Base-by-base conservation (phyloP, 2,329 filamentous ascomycete species). In the Neoscytalidium dimidiatum region DNA sequence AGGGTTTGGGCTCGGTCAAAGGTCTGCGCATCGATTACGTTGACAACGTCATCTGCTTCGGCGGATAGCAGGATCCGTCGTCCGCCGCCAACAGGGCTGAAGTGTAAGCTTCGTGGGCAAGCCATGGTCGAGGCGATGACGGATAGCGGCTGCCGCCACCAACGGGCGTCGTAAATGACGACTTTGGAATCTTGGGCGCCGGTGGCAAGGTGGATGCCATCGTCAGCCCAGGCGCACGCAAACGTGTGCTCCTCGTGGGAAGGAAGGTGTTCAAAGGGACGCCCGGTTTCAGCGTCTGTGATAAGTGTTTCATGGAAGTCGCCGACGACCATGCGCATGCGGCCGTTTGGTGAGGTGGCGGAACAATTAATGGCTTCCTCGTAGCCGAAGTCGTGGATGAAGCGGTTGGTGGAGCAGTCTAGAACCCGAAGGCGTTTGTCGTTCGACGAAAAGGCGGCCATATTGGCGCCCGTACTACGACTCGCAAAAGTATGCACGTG, bases 151-250 rank as follows among this genome's bases (percentile, higher is more conserved):
- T 83, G 79, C 49, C 78, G 82, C 88, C 90, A 92, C 62, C 85
- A 87, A 8, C 91, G 85, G 7, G 90, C 89, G 73, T 94, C 91
- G 88, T 90, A 94, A 56, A 94, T 86, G 68, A 88, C 87, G 69
- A 94, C 83, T 29, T 83, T 84, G 73, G 85, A 89, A 75, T 94
- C 91, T 75, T 94, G 91, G 67, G 89, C 90, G 23, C 88, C 91
- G 0, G 91, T 94, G 13, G 91, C 91, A 21, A 94, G 84, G 13
- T 88, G 89, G 79, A 88, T 88, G 33, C 90, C 91, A 72, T 94
- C 89, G 62, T 90, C 87, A 19, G 90, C 89, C 91, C 91, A 94
- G 69, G 90, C 91, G 71, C 90, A 92, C 1, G 91, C 87, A 71
- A 94, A 94, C 1, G 88, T 90, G 69, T 84, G 90, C 71, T 93